Evolutionary conservation across 2,329 filamentous ascomycete genomes (phyloP).

Genomic region (Colletotrichum sp.): DNA sequence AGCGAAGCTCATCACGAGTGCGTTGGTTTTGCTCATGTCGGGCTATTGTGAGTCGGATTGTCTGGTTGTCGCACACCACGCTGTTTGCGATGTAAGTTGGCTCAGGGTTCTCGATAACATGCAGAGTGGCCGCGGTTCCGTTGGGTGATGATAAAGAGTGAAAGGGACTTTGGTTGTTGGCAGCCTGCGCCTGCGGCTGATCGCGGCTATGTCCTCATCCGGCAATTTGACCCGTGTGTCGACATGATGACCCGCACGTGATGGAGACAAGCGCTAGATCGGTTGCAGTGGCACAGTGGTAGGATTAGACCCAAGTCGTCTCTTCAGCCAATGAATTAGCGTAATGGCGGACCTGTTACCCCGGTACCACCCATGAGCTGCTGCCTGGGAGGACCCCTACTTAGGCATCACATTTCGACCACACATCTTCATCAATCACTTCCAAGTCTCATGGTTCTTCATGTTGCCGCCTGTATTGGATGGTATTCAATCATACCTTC

Average conservation of each 20-base stretch:
- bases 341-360: not conserved
- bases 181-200: not conserved
- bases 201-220: not conserved
- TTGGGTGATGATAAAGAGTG: not conserved
- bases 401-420: not conserved
- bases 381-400: not conserved
- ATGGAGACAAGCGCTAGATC: not conserved
- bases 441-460: not conserved
- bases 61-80: not conserved
- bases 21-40: not conserved
- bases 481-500: not conserved
- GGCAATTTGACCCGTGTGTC: not conserved
- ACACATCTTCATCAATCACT: not conserved
- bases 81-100: not conserved
- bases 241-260: not conserved
- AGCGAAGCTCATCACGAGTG: not conserved
- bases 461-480: not conserved
- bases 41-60: not conserved
- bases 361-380: not conserved
- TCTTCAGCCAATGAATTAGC: not conserved
- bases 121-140: not conserved
- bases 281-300: not conserved
- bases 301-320: not conserved
- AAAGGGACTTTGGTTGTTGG: not conserved
- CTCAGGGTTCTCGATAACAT: not conserved